Conservation (phyloP, 1,284 basidiomycete genomes). For the Leccinum glutinopallens region DNA sequence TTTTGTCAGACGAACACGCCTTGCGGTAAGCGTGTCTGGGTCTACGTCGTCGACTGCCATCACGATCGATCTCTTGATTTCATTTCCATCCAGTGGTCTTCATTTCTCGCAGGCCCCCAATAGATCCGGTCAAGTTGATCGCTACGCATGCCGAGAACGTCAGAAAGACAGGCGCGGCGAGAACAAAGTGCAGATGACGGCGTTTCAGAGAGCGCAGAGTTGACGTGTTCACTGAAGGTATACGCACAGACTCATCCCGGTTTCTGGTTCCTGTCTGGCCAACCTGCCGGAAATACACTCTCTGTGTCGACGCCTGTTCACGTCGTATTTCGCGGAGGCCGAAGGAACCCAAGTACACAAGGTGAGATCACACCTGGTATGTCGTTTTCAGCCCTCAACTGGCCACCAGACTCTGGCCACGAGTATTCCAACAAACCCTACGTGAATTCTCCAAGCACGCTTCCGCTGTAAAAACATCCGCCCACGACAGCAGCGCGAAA, state of each 20-base stretch:
- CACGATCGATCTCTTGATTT: not conserved
- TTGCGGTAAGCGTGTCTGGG: conserved; percentile 54
- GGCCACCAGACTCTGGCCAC: too few relatives aligned
- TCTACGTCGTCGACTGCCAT: not conserved
- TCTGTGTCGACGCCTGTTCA: conserved; percentile 57
- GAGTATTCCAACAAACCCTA: too few relatives aligned
- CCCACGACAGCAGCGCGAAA: too few relatives aligned
- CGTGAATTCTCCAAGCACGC: too few relatives aligned
- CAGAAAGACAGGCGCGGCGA: conserved; percentile 59
- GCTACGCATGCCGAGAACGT: conserved; percentile 64
- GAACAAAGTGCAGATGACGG: conserved; percentile 57
- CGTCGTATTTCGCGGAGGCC: conserved; percentile 49
- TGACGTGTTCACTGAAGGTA: conserved; percentile 45
- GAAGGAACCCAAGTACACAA: conserved; percentile 46
- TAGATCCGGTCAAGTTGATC: conserved; percentile 77
- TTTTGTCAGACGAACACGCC: conserved; percentile 75
- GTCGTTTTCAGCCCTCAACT: not conserved
- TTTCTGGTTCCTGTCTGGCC: conserved; percentile 64
- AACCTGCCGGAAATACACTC: conserved; percentile 68
- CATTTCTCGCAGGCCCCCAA: conserved; percentile 73
- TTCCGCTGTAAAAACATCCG: too few relatives aligned
- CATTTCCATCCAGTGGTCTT: conserved; percentile 59
- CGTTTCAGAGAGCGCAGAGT: not conserved
- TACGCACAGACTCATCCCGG: conserved; percentile 68
- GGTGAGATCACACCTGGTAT: conserved; percentile 22